Conservation (phyloP, 1,139 yeast genomes). For the Debaryomycetaceae sp. region DNA sequence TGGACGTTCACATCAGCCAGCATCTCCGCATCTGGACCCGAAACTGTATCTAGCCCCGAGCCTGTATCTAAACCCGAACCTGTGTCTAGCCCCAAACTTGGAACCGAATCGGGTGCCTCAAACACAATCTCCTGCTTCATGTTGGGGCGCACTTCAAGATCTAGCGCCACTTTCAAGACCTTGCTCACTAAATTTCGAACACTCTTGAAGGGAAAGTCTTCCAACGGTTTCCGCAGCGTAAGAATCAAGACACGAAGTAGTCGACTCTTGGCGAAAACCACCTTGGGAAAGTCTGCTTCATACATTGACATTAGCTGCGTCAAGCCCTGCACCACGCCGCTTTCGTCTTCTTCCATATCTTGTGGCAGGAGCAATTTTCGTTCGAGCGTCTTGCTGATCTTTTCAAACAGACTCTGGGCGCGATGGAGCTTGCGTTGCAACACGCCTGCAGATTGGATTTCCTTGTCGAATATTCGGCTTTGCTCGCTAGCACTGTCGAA, state of each 20-base stretch:
- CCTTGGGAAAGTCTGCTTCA: constrained; percentile 14
- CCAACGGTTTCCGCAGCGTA: constrained; percentile 17
- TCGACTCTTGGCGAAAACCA: constrained; percentile 20
- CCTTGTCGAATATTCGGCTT: constrained; percentile 10
- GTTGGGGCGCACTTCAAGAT: constrained; percentile 7
- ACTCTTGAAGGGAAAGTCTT: constrained; percentile 5
- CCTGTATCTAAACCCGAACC: too few species aligned
- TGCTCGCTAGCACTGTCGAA: constrained; percentile 25
- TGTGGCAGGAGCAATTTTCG: constrained; percentile 10
- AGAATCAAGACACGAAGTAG: constrained; percentile 23
- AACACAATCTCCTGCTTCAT: neutral
- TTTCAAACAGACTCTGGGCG: constrained; percentile 3
- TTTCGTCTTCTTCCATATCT: constrained; percentile 6
- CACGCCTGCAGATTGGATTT: constrained; percentile 15
- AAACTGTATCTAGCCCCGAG: too few species aligned
- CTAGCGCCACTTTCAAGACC: constrained; percentile 14
- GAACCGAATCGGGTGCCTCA: too few species aligned
- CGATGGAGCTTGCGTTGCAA: constrained; percentile 11
- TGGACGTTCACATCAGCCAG: too few species aligned
- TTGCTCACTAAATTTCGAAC: constrained; percentile 13
- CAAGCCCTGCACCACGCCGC: constrained; percentile 9
- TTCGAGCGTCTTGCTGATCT: constrained; percentile 10
- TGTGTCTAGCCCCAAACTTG: too few species aligned
- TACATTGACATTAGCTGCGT: constrained; percentile 9
- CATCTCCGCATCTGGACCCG: too few species aligned